Evolutionary conservation across 108 stramenopile genomes (phyloP).

Genomic region (Skeletonema marinoi): DNA sequence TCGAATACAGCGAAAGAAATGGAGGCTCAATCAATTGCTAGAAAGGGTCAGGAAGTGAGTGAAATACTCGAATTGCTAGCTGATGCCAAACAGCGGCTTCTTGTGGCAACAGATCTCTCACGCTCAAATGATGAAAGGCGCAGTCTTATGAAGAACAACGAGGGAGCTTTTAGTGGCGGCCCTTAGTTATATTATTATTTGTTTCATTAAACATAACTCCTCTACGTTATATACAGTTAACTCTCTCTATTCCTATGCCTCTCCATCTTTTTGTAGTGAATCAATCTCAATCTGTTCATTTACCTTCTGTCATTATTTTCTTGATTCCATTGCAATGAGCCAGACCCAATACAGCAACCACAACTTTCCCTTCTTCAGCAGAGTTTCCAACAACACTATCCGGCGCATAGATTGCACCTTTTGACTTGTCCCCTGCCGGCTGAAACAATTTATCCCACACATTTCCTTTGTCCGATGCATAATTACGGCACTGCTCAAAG

Average conservation of each 20-base stretch:
- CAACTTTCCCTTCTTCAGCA: conserved; percentile 43
- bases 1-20: conserved; percentile 56
- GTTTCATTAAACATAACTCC: neutral
- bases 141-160: conserved; percentile 27
- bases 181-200: neutral
- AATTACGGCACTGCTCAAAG: conserved; percentile 44
- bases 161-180: conserved; percentile 4
- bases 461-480: conserved; percentile 6
- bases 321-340: conserved; percentile 81
- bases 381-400: conserved; percentile 36
- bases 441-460: conserved; percentile 17
- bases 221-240: conserved; percentile 2
- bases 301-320: conserved; percentile 43
- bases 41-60: conserved; percentile 62
- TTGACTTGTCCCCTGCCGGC: conserved; percentile 28
- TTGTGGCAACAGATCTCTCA: conserved; percentile 47
- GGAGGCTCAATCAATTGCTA: conserved; percentile 70
- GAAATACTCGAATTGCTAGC: conserved; percentile 75
- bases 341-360: conserved; percentile 70
- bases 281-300: neutral
- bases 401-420: conserved; percentile 37
- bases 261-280: neutral
- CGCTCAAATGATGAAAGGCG: conserved; percentile 66
- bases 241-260: neutral
- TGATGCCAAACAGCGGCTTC: conserved; percentile 74